These are phyloP conservation scores for Nemania sp. DNA, from an alignment of 2,329 filamentous ascomycete species.

Conservation along the genomic window DNA sequence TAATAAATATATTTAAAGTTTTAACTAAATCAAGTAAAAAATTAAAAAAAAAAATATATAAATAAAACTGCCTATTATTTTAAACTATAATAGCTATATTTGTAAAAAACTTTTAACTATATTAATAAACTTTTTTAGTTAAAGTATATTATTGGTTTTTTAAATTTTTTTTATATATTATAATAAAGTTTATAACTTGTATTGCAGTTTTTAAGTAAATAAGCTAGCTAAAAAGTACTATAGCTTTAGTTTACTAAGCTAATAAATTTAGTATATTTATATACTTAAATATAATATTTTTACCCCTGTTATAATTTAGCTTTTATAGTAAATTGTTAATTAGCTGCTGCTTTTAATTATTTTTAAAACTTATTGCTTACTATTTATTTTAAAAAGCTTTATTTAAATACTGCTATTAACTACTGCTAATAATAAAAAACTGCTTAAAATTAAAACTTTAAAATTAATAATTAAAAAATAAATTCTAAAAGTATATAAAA, in stretches of 20 bases:
- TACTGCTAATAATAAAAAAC: neutral
- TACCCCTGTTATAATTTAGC: neutral
- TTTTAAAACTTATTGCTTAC: too few species aligned
- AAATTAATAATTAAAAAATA: neutral
- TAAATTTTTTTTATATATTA: conserved; percentile 1
- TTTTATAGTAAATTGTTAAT: neutral
- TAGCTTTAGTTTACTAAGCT: too few species aligned
- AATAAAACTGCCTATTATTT: conserved; percentile 19
- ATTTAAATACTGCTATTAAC: neutral
- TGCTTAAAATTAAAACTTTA: too few species aligned
- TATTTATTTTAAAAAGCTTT: neutral
- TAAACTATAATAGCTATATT: conserved; percentile 8
- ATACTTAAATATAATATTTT: neutral
- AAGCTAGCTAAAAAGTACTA: neutral
- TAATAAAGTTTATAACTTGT: neutral
- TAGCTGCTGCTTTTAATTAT: neutral
- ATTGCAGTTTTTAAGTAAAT: neutral
- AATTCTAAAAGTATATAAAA: neutral
- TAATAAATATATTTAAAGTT: neutral
- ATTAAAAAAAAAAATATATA: conserved; percentile 18
- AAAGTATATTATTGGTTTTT: conserved; percentile 5
- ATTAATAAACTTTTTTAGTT: conserved; percentile 13
- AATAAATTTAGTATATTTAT: too few species aligned
- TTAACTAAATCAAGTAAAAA: conserved; percentile 10
- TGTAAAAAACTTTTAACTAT: conserved; percentile 3